Conservation (phyloP, 73 alveolate genomes). For the Paramecium octaurelia region DNA sequence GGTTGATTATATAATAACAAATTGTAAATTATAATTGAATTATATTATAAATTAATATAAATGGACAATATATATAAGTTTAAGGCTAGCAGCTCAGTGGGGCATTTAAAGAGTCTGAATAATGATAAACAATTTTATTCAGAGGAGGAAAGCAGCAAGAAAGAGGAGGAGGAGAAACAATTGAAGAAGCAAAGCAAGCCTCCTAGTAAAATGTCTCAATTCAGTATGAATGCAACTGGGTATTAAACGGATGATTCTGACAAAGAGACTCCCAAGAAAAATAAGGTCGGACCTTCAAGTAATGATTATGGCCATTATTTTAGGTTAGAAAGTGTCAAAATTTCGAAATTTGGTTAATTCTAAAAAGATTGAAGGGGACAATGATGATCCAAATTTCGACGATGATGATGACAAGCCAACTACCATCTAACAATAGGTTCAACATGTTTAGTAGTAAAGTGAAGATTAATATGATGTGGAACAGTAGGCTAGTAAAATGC, state of each 20-base stretch:
- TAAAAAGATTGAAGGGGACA: constrained; percentile 32
- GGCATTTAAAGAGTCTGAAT: constrained; percentile 6
- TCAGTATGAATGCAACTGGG: neutral
- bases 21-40: neutral
- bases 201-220: constrained; percentile 40
- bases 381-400: neutral
- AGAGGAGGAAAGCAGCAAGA: constrained; percentile 18
- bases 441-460: neutral
- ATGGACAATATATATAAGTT: constrained; percentile 31
- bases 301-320: neutral
- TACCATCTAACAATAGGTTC: neutral
- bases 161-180: neutral
- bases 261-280: neutral
- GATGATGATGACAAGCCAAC: constrained; percentile 28
- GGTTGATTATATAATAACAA: neutral
- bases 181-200: constrained; percentile 16
- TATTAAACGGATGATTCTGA: constrained; percentile 35
- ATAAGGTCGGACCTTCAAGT: constrained; percentile 26
- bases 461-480: constrained; percentile 39
- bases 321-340: neutral
- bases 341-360: constrained; percentile 14
- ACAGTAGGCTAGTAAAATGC: neutral
- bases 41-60: neutral
- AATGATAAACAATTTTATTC: constrained; percentile 33
- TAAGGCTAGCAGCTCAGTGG: neutral